Conservation (phyloP, 2,329 filamentous ascomycete species). For the Pyrenophora tritici-repentis region DNA sequence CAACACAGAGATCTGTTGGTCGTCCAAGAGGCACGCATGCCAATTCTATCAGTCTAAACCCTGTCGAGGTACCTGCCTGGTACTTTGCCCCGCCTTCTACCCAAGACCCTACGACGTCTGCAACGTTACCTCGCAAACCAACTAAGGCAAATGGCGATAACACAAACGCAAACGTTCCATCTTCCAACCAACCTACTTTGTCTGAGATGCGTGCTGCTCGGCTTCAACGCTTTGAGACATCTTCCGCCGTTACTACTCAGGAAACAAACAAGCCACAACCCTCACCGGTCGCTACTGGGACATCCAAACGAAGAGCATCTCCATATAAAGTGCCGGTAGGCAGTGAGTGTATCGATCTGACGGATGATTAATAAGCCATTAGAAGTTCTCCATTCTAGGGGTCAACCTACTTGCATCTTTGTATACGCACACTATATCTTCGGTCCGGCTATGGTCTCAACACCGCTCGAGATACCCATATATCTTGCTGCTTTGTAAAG, state of each 20-base stretch:
- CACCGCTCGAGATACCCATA: no score
- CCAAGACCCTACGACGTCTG: not conserved
- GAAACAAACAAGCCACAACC: not conserved
- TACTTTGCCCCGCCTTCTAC: not conserved
- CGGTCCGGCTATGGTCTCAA: no score
- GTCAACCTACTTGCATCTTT: no score
- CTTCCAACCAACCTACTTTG: not conserved
- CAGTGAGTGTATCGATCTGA: slow-evolving; percentile 19
- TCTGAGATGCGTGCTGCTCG: slow-evolving; percentile 20
- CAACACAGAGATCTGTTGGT: not conserved
- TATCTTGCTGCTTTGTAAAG: no score
- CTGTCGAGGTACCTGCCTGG: not conserved
- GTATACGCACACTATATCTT: no score
- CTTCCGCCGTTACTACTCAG: not conserved
- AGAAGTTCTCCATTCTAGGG: no score
- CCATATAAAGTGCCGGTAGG: not conserved
- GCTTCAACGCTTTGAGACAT: slow-evolving; percentile 13
- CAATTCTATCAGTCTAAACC: not conserved
- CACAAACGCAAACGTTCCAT: not conserved
- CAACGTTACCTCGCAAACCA: not conserved
- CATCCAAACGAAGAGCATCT: not conserved
- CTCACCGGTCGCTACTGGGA: not conserved
- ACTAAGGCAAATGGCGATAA: no score
- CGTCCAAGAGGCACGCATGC: not conserved
- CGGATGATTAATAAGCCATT: slow-evolving; percentile 10